Base-by-base conservation (phyloP, 176 grass and related monocot species). In the Musa beccarii region DNA sequence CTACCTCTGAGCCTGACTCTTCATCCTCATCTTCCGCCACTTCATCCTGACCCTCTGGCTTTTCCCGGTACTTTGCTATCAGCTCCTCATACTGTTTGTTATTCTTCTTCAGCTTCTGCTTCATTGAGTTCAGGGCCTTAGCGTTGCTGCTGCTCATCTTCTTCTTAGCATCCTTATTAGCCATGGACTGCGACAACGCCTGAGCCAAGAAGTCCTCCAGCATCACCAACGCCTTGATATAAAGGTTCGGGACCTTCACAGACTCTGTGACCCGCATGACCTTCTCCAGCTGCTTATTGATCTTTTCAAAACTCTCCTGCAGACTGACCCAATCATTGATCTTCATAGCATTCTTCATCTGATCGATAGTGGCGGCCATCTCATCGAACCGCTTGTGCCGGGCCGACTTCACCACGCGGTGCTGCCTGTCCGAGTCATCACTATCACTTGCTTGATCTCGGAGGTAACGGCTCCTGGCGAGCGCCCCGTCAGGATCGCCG, bases 121-220 rank as follows among this genome's bases (percentile, higher is more conserved):
- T 98, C 90, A 93, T 87, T 2, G 86, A 85, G 73, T 87, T 98
- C 10, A 98, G 73, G 1, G 94, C 94, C 68, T 91, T 93, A 0
- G 90, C 82, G 21, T 98, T 98, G 78, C 90, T 98, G 82, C 87
- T 98, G 80, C 94, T 98, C 94, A 98, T 98, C 80, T 98, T 98
- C 78, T 91, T 98, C 84, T 97, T 97, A 63, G 86, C 90, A 69
- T 97, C 93, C 77, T 98, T 98, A 55, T 98, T 98, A 10, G 90
- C 94, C 79, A 43, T 43, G 34, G 34, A 43, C 3, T 43, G 4
- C 4, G 34, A 43, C 34, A 98, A 78, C 15, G 94, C 88, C 69
- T 93, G 81, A 24, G 88, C 80, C 52, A 98, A 83, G 73, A 93
- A 97, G 73, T 98, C 94, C 78, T 98, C 94, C 22, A 98, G 78